Evolutionary conservation across 768 basidiomycete species (phyloP).

Genomic region (Sporobolomyces roseus): DNA sequence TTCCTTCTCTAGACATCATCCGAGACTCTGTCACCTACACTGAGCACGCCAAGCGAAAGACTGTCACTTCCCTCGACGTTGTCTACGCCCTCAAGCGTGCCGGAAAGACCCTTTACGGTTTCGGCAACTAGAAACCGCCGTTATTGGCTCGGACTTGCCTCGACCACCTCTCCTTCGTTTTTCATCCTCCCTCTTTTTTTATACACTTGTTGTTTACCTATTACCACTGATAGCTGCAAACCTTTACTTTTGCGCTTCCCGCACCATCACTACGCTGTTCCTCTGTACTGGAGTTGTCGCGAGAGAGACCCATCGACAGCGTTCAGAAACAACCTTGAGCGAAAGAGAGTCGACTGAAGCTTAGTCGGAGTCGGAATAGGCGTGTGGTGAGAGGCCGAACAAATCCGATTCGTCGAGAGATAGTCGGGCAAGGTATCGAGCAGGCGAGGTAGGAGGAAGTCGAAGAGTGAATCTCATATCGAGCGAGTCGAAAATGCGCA

Average conservation of each 20-base stretch:
- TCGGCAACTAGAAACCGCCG: conserved; percentile 62
- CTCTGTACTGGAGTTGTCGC: conserved; percentile 83
- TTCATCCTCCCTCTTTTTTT: neutral
- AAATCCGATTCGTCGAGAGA: too few species aligned
- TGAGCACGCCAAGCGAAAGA: conserved; percentile 86
- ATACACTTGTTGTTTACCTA: too few species aligned
- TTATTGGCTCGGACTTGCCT: too few species aligned
- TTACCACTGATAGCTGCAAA: neutral
- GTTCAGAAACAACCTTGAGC: too few species aligned
- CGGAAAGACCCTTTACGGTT: conserved; percentile 79
- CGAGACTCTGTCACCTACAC: conserved; percentile 98
- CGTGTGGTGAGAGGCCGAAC: too few species aligned
- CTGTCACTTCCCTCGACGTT: conserved; percentile 89
- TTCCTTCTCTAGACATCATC: conserved; percentile 59
- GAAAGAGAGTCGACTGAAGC: too few species aligned
- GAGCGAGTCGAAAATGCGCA: too few species aligned
- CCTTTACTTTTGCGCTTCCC: neutral
- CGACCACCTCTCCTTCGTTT: neutral
- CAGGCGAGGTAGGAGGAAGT: too few species aligned
- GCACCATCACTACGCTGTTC: too few species aligned
- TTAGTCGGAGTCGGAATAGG: too few species aligned
- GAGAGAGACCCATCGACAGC: neutral
- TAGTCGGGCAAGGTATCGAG: too few species aligned
- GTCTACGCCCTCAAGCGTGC: conserved; percentile 56
- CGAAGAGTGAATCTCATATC: too few species aligned